A percentile compares a stretch with the other conserved stretches of the same genome.
These are phyloP conservation scores for Pisolithus microcarpus DNA, from an alignment of 768 basidiomycete species.

Conservation along the genomic window DNA sequence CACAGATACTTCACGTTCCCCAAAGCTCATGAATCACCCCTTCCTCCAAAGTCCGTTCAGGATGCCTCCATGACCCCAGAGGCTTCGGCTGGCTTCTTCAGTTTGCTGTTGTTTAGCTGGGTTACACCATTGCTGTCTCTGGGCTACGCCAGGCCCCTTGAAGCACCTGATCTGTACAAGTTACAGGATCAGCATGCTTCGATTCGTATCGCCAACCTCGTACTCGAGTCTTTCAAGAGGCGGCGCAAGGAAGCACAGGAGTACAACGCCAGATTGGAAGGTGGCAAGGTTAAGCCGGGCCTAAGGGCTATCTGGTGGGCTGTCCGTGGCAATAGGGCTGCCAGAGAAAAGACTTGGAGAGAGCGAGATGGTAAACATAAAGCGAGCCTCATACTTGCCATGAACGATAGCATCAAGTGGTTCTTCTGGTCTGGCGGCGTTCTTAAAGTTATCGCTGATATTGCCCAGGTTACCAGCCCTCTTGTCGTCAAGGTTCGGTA, in stretches of 20 bases:
- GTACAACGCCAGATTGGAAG: constrained; percentile 65
- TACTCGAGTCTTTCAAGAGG: constrained; percentile 57
- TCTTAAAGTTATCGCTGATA: constrained; percentile 55
- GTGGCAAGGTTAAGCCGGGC: constrained; percentile 56
- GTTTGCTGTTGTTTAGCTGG: constrained; percentile 66
- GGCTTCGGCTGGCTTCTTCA: constrained; percentile 51
- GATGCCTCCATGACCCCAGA: constrained; percentile 63
- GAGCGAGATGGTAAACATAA: constrained; percentile 53
- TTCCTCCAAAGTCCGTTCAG: constrained; percentile 47
- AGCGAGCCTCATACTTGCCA: constrained; percentile 58
- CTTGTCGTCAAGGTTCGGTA: constrained; percentile 68
- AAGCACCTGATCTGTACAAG: constrained; percentile 75
- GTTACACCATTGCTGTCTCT: constrained; percentile 62
- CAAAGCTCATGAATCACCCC: constrained; percentile 21
- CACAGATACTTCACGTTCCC: constrained; percentile 6
- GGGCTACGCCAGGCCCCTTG: constrained; percentile 76
- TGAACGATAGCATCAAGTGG: constrained; percentile 74
- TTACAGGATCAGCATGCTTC: constrained; percentile 59
- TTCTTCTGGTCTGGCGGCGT: constrained; percentile 71
- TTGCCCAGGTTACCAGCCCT: constrained; percentile 66
- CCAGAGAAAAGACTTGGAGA: constrained; percentile 58
- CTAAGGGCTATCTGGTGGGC: constrained; percentile 53
- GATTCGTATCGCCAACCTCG: constrained; percentile 50
- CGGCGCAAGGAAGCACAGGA: constrained; percentile 49
- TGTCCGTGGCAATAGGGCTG: constrained; percentile 38